Evolutionary conservation across 2,329 filamentous ascomycete species (phyloP).

Genomic region (Diaporthe citri): DNA sequence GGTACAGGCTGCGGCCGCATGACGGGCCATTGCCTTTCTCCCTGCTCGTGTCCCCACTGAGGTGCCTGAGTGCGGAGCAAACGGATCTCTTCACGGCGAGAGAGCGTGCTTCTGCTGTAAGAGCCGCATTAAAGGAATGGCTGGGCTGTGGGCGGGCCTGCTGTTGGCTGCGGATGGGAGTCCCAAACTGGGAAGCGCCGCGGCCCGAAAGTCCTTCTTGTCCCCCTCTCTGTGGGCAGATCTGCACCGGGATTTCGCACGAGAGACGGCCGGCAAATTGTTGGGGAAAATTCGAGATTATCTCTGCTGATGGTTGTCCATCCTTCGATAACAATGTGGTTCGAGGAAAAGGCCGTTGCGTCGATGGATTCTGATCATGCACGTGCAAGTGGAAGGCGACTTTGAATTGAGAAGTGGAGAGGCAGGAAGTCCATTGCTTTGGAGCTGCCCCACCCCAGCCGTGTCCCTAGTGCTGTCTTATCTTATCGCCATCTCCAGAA

Average conservation of each 20-base stretch:
- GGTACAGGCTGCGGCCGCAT: slow-evolving; percentile 30
- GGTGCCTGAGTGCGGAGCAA: slow-evolving; percentile 24
- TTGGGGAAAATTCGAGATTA: not conserved
- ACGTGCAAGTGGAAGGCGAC: not conserved
- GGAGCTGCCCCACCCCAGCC: not conserved
- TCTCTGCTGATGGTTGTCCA: not conserved
- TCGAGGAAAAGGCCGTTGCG: not conserved
- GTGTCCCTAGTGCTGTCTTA: slow-evolving; percentile 29
- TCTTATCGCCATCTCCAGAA: slow-evolving; percentile 37
- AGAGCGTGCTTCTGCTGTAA: slow-evolving; percentile 3
- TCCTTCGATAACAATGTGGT: not conserved
- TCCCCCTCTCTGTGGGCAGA: not conserved
- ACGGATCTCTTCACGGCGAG: not conserved
- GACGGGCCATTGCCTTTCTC: slow-evolving; percentile 30
- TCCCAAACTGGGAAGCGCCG: slow-evolving; percentile 5
- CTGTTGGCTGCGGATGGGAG: slow-evolving; percentile 1
- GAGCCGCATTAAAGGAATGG: slow-evolving; percentile 41
- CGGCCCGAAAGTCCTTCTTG: not conserved
- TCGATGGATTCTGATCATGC: not conserved
- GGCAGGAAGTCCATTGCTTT: not conserved
- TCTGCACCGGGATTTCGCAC: not conserved
- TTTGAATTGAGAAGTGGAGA: not conserved
- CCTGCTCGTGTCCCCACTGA: slow-evolving; percentile 23
- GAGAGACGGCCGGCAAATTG: not conserved
- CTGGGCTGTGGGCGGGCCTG: slow-evolving; percentile 26